Base-by-base conservation (phyloP, 2,329 filamentous ascomycete species). In the Trichophyton simii region DNA sequence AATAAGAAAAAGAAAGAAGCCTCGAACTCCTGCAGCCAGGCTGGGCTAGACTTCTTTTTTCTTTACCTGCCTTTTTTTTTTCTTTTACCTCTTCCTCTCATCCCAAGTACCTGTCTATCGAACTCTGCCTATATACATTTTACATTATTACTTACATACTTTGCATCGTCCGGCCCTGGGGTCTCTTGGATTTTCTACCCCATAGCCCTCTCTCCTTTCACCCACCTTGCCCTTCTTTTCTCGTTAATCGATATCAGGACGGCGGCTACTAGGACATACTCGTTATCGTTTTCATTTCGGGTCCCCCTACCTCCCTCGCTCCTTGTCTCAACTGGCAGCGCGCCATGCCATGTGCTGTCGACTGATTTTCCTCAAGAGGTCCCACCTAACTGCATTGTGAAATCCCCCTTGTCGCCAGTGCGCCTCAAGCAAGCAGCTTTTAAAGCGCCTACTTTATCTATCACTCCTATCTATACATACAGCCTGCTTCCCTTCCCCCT, bases 371-470 rank as follows among this genome's bases (percentile, higher is more conserved):
- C 28, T 41, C 20, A 20, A 41, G 31, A 42, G 55, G 55, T 58
- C 55, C 55, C 55, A 58, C 55, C 38, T 42, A 42, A 58, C 55
- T 58, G 31, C 55, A 58, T 58, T 41, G 55, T 58, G 55, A 58
- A 44, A 25, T 58, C 25, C 55, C 13, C 15, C 28, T 58, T 42
- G 55, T 58, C 31, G 34, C 13, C 48, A 54, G 28, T 34, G 38
- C 31, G 55, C 34, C 13, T 44, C 34, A 44, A 44, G 41, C 34
- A 44, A 44, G 41, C 41, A 58, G 34, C 34, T 25, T 28, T 58
- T n/a, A 31, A 41, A 13, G n/a, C 55, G n/a, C 28, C 15, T 22
- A n/a, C 22, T 44, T 41, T 18, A 13, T 31, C 20, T 58, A 13
- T 22, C 55, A 18, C n/a, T 13, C 38, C 34, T 36, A 36, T 36